A percentile compares a stretch with the other conserved stretches of the same genome.
Evolutionary conservation across 805 yeast species (phyloP).

Genomic region (Metschnikowia hibisci): DNA sequence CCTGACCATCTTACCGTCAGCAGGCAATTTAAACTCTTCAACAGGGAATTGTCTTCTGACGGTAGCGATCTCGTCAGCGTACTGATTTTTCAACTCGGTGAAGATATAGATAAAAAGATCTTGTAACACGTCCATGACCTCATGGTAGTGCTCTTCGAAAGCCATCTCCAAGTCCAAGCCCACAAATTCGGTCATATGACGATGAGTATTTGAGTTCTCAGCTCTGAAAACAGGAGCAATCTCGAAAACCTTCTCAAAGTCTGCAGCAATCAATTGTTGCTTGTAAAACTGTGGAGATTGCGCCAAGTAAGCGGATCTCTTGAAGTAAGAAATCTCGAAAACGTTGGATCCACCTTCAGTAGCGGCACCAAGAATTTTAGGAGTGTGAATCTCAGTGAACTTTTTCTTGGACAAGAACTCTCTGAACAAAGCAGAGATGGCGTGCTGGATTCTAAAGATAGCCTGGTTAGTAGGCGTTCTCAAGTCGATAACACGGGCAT

Average conservation of each 20-base stretch:
- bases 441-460: slow-evolving; percentile 89
- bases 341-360: slow-evolving; percentile 98
- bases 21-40: slow-evolving; percentile 94
- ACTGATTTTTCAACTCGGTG: slow-evolving; percentile 75
- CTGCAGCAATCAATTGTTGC: slow-evolving; percentile 97
- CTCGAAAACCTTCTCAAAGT: slow-evolving; percentile 94
- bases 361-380: slow-evolving; percentile 91
- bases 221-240: slow-evolving; percentile 98
- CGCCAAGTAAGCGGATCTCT: slow-evolving; percentile 88
- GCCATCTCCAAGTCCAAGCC: slow-evolving; percentile 98
- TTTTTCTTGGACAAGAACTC: slow-evolving; percentile 68
- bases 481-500: slow-evolving; percentile 90
- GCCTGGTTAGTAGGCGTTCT: slow-evolving; percentile 98
- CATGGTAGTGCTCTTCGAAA: slow-evolving; percentile 97
- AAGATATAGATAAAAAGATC: slow-evolving; percentile 87
- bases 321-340: slow-evolving; percentile 89
- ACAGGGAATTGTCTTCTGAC: slow-evolving; percentile 96
- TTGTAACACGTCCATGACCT: slow-evolving; percentile 59
- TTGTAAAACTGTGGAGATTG: slow-evolving; percentile 98
- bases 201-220: slow-evolving; percentile 97
- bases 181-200: slow-evolving; percentile 98
- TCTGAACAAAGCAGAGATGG: slow-evolving; percentile 82
- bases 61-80: slow-evolving; percentile 75
- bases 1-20: slow-evolving; percentile 89
- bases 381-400: slow-evolving; percentile 93